Percentiles rank a stretch among this genome's conserved stretches.
Conservation (phyloP, 1,139 yeast species). For the Suhomyces kunorum region DNA sequence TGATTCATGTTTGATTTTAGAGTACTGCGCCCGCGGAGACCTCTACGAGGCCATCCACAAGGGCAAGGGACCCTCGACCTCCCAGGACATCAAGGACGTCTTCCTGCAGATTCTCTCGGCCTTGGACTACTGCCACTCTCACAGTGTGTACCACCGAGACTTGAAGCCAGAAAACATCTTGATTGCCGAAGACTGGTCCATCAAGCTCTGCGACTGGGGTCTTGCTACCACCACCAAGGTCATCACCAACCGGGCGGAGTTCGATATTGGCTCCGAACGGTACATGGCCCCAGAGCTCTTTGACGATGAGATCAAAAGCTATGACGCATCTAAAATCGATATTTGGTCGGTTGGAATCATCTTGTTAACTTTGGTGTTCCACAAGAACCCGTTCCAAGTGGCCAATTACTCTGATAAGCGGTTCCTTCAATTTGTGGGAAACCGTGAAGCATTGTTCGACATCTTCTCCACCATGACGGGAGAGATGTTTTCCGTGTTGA, state of each 20-base stretch:
- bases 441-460: conserved; percentile 88
- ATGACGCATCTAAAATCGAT: conserved; percentile 86
- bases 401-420: conserved; percentile 86
- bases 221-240: conserved; percentile 68
- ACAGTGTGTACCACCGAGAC: conserved; percentile 80
- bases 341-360: conserved; percentile 93
- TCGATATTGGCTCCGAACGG: conserved; percentile 91
- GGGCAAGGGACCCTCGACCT: conserved; percentile 77
- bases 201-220: conserved; percentile 91
- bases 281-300: conserved; percentile 97
- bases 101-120: conserved; percentile 78
- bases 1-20: conserved; percentile 78
- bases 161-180: conserved; percentile 88
- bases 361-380: conserved; percentile 81
- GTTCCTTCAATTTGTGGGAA: conserved; percentile 82
- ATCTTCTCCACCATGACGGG: conserved; percentile 87
- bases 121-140: conserved; percentile 71
- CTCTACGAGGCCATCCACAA: conserved; percentile 88
- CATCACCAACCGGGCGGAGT: conserved; percentile 59
- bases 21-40: conserved; percentile 90
- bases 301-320: conserved; percentile 58
- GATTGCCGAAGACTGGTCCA: conserved; percentile 75
- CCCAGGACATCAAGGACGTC: conserved; percentile 73
- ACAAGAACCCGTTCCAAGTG: conserved; percentile 82
- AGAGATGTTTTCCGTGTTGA: conserved; percentile 80